Conservation (phyloP, 2,329 filamentous ascomycete genomes). For the Xylaria sp. region DNA sequence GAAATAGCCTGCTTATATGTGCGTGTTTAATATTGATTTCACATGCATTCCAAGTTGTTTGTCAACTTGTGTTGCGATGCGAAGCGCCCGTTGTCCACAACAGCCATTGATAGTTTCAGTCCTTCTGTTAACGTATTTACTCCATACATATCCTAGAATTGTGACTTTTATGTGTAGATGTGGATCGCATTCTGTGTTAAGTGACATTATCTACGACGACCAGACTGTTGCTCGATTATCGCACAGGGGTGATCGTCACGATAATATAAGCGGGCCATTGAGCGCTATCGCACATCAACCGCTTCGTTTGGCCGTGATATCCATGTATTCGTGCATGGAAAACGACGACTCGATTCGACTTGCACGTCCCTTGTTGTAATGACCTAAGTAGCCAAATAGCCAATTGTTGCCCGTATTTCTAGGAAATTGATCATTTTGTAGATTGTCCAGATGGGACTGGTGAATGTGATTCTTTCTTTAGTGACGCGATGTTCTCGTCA, state of each 20-base stretch:
- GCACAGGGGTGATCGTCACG: no score
- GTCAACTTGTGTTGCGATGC: neutral
- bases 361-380: neutral
- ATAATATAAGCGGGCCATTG: no score
- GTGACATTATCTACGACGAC: neutral
- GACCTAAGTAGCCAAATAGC: neutral
- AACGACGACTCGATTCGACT: neutral
- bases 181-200: neutral
- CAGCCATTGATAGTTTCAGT: neutral
- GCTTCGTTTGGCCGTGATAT: no score
- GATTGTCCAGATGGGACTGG: slow-evolving; percentile 19
- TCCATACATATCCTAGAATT: neutral
- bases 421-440: slow-evolving; percentile 21
- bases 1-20: neutral
- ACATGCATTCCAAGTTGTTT: neutral
- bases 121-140: neutral
- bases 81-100: neutral
- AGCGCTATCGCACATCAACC: no score
- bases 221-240: neutral
- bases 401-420: neutral
- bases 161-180: neutral
- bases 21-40: neutral
- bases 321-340: neutral
- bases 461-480: slow-evolving; percentile 44
- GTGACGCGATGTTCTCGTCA: slow-evolving; percentile 75